Evolutionary conservation across 495 filamentous ascomycete genomes (phyloP).

Genomic region (Mytilinidion resinicola): DNA sequence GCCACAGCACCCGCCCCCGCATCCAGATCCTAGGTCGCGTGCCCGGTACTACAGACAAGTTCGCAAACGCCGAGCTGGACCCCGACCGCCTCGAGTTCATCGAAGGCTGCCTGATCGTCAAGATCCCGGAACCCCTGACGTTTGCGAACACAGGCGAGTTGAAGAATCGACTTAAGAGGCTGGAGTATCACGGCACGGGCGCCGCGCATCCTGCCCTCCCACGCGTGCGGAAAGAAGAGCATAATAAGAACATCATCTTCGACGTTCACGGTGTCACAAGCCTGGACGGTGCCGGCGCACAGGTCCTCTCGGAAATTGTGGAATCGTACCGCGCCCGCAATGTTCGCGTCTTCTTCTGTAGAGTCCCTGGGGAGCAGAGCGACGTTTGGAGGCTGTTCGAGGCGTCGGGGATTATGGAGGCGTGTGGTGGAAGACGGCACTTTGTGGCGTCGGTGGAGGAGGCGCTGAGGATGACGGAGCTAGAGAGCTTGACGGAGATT

Average conservation of each 20-base stretch:
- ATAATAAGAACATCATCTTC: constrained; percentile 88
- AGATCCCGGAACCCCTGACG: constrained; percentile 92
- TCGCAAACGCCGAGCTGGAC: constrained; percentile 82
- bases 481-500: constrained; percentile 41
- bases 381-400: constrained; percentile 68
- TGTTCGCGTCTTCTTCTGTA: constrained; percentile 81
- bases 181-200: constrained; percentile 84
- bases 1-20: constrained; percentile 79
- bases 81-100: constrained; percentile 76
- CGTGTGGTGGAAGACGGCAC: constrained; percentile 64
- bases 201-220: constrained; percentile 81
- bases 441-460: constrained; percentile 81
- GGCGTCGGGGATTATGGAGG: constrained; percentile 74
- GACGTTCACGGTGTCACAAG: constrained; percentile 92
- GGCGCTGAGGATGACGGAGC: constrained; percentile 71
- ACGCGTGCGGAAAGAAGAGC: constrained; percentile 59
- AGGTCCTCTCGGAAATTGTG: constrained; percentile 88
- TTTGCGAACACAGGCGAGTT: constrained; percentile 96
- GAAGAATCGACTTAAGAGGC: constrained; percentile 69
- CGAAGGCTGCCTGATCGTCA: constrained; percentile 88
- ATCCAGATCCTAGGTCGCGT: constrained; percentile 96
- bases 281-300: constrained; percentile 86
- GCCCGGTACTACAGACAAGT: constrained; percentile 64
- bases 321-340: constrained; percentile 62
- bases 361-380: constrained; percentile 56